Percentiles rank a stretch among this genome's conserved stretches.
phyloP scores from a whole-genome alignment of 1,284 basidiomycete genomes.

The Lignosus rhinocerotis region DNA sequence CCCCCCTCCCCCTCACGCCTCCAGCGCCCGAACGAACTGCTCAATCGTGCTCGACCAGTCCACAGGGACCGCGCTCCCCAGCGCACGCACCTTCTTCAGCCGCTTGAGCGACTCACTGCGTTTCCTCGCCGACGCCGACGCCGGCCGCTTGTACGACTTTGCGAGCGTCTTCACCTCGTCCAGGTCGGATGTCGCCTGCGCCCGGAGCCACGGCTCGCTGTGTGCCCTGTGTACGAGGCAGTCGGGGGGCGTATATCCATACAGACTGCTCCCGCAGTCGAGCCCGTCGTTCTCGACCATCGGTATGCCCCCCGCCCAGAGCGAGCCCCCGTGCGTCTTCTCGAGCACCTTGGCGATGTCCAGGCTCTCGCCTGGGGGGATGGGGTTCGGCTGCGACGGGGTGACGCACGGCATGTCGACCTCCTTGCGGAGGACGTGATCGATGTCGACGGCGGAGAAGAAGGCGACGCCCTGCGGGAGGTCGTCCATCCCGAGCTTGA shows the following conservation, averaged over 20 bases:
- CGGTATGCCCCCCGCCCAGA: constrained; percentile 55
- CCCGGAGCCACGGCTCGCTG: constrained; percentile 64
- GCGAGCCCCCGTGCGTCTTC: constrained; percentile 65
- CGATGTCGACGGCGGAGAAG: constrained; percentile 96
- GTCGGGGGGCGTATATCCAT: constrained; percentile 53
- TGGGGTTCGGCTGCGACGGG: constrained; percentile 84
- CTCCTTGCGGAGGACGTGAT: constrained; percentile 92
- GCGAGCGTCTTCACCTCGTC: constrained; percentile 68
- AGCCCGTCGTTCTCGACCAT: constrained; percentile 43
- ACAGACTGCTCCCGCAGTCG: constrained; percentile 29
- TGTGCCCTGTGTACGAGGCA: constrained; percentile 65
- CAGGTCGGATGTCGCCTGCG: constrained; percentile 71
- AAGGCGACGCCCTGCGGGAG: constrained; percentile 94
- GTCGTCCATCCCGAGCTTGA: constrained; percentile 93
- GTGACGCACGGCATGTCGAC: constrained; percentile 96
- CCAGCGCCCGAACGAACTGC: constrained; percentile 23
- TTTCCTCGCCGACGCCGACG: constrained; percentile 34
- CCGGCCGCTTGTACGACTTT: constrained; percentile 43
- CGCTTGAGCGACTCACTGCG: constrained; percentile 10
- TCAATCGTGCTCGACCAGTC: constrained; percentile 29
- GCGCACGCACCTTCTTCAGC: constrained; percentile 21
- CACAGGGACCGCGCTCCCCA: constrained; percentile 26
- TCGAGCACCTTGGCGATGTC: constrained; percentile 71
- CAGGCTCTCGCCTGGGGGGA: constrained; percentile 85
- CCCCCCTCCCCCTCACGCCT: not conserved